Conservation (phyloP, 164 flowering plant species). For the Paratinospora sagittata region DNA sequence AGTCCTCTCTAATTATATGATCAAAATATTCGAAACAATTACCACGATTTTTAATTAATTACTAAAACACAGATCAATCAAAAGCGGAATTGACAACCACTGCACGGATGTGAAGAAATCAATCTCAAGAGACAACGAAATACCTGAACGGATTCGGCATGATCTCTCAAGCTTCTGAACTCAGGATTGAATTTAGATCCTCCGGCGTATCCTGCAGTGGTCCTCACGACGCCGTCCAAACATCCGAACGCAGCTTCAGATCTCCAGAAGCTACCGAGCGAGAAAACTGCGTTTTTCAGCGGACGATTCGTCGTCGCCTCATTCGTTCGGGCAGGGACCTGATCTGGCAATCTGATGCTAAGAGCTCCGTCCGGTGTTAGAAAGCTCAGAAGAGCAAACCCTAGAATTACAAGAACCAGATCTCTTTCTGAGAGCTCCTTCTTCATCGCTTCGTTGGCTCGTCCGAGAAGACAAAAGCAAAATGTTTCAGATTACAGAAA, state of each 20-base stretch:
- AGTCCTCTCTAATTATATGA: too few relatives aligned
- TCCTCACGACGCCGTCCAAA: slow-evolving; percentile 70
- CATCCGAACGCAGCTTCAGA: slow-evolving; percentile 93
- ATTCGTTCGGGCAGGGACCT: slow-evolving; percentile 20
- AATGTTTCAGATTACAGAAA: not conserved
- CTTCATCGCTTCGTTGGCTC: slow-evolving; percentile 3
- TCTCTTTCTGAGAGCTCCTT: not conserved
- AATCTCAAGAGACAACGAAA: not conserved
- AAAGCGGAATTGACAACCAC: not conserved
- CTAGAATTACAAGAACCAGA: slow-evolving; percentile 2
- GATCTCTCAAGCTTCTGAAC: slow-evolving; percentile 79
- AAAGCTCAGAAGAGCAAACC: slow-evolving; percentile 10
- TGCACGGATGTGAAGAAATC: not conserved
- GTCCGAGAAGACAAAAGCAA: not conserved
- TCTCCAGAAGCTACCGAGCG: slow-evolving; percentile 98
- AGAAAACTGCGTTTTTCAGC: slow-evolving; percentile 67
- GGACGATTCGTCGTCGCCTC: slow-evolving; percentile 22
- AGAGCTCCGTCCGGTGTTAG: slow-evolving; percentile 9
- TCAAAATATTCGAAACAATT: too few relatives aligned
- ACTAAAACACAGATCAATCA: not conserved
- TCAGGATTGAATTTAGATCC: slow-evolving; percentile 81
- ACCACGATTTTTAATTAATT: not conserved
- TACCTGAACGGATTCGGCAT: slow-evolving; percentile 88
- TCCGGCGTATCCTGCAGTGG: slow-evolving; percentile 80
- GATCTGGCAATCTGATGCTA: slow-evolving; percentile 60